Percentiles rank a stretch among this genome's conserved stretches.
phyloP scores from a whole-genome alignment of 148 eudicot genomes.

The Rhododendron molle region DNA sequence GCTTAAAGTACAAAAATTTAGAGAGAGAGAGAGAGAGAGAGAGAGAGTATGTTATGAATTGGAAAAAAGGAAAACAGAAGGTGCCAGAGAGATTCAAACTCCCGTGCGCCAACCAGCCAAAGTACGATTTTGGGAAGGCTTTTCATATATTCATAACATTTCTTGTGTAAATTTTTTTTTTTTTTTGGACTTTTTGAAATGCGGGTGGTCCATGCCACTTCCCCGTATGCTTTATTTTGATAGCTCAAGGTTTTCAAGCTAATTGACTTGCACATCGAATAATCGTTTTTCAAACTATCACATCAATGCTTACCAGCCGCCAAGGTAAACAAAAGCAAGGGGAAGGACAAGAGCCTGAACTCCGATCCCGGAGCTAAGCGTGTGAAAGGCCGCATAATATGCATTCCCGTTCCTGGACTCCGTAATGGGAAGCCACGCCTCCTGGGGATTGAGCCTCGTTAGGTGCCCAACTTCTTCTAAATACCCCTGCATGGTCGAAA shows the following conservation, averaged over 20 bases:
- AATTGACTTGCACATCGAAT: background rate
- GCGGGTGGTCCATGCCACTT: too few relatives aligned
- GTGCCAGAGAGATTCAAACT: too few relatives aligned
- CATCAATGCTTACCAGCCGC: constrained; percentile 1
- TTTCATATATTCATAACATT: too few relatives aligned
- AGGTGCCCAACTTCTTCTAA: constrained; percentile 38
- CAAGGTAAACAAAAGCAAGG: constrained; percentile 9
- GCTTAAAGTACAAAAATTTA: too few relatives aligned
- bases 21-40: too few relatives aligned
- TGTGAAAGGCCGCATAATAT: constrained; percentile 10
- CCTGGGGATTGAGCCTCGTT: constrained; percentile 11
- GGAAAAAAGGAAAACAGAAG: too few relatives aligned
- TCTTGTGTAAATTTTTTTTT: too few relatives aligned
- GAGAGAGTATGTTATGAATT: too few relatives aligned
- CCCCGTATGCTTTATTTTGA: too few relatives aligned
- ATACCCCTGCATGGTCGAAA: constrained; percentile 35
- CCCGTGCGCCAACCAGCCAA: too few relatives aligned
- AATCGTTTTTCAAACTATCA: background rate
- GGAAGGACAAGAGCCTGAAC: constrained; percentile 14
- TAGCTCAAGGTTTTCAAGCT: background rate
- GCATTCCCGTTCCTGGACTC: constrained; percentile 16
- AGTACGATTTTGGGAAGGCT: too few relatives aligned
- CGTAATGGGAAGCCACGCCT: constrained; percentile 17
- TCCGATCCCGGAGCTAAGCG: constrained; percentile 11
- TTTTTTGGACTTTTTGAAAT: too few relatives aligned